Conservation (phyloP, 108 stramenopile species). For the Discostella pseudostelligera region DNA sequence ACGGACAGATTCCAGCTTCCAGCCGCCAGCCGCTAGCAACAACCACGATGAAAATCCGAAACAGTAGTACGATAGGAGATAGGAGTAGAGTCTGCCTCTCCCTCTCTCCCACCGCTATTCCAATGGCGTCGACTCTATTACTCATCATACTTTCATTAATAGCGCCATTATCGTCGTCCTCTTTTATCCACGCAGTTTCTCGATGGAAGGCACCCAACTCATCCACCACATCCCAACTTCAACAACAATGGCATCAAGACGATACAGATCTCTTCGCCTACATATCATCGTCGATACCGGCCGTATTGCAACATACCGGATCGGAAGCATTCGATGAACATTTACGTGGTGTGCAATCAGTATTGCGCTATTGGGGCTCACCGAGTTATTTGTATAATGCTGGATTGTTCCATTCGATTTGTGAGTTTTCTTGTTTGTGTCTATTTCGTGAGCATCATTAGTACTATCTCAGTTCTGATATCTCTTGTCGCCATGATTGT, state of each 20-base stretch:
- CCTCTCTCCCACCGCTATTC: neutral
- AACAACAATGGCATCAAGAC: conserved; percentile 41
- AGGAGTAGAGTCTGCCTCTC: no score
- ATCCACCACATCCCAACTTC: conserved; percentile 32
- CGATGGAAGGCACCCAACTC: conserved; percentile 65
- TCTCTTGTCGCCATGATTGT: neutral
- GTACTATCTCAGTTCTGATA: neutral
- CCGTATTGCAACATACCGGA: conserved; percentile 71
- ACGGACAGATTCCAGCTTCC: no score
- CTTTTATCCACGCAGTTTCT: conserved; percentile 13
- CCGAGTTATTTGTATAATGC: conserved; percentile 55
- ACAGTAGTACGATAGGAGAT: no score
- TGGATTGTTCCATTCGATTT: conserved; percentile 78
- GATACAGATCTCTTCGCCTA: conserved; percentile 54
- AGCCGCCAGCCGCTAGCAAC: no score
- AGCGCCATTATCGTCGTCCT: neutral
- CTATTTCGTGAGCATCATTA: neutral
- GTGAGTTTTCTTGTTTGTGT: conserved; percentile 13
- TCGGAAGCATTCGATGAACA: conserved; percentile 71
- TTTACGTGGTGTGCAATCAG: conserved; percentile 61
- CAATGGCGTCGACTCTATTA: neutral
- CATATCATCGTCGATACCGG: conserved; percentile 54
- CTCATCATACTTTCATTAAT: neutral
- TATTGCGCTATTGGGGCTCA: conserved; percentile 64
- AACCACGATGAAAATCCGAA: neutral